Evolutionary conservation across 495 filamentous ascomycete species (phyloP).

Genomic region (Neurospora sp.): DNA sequence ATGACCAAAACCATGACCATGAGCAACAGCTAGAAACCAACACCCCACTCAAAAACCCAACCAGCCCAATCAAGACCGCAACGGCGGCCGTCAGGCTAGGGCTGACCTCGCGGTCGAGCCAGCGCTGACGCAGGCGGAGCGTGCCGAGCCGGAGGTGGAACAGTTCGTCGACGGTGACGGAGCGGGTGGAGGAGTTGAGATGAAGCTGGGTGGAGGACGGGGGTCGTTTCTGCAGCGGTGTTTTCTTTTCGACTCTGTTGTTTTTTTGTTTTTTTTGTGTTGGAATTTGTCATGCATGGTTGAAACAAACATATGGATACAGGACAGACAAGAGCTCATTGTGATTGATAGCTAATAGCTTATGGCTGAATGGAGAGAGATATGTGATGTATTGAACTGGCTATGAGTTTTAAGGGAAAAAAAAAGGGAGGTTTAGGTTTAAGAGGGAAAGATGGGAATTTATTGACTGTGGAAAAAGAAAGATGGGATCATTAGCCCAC

Average conservation of each 20-base stretch:
- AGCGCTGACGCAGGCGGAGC: conserved; percentile 13
- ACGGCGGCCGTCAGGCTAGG: conserved; percentile 10
- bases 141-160: conserved; percentile 18
- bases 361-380: neutral
- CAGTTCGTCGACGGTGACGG: conserved; percentile 11
- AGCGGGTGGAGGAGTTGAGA: neutral
- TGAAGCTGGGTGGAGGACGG: neutral
- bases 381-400: neutral
- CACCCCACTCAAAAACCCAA: conserved; percentile 9
- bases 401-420: neutral
- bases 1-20: neutral
- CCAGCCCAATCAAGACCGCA: neutral
- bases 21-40: neutral
- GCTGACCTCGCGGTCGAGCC: conserved; percentile 16
- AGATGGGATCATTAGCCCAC: neutral
- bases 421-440: neutral
- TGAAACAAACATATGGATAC: too few species aligned
- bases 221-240: conserved; percentile 1
- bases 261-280: conserved; percentile 4
- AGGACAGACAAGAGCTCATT: too few species aligned
- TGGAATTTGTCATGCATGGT: neutral
- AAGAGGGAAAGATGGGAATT: neutral
- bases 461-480: neutral
- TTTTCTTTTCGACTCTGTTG: conserved; percentile 18
- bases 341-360: neutral